Evolutionary conservation across 2,329 filamentous ascomycete genomes (phyloP).

Genomic region (Phoma sp.): DNA sequence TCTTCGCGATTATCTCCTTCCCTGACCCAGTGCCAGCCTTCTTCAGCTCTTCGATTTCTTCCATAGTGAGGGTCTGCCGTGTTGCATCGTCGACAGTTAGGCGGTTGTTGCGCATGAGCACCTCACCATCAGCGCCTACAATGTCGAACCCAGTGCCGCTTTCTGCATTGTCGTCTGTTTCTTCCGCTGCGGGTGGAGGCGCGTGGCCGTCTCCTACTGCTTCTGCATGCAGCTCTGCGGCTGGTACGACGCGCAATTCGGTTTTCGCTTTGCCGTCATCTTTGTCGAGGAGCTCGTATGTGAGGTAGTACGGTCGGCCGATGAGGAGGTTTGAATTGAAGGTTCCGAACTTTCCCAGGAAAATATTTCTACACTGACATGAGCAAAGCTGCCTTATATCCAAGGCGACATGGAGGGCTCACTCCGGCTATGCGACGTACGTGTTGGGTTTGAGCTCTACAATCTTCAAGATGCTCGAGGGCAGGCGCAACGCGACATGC

Average conservation of each 20-base stretch:
- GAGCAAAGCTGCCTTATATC: neutral
- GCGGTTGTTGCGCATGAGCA: slow-evolving; percentile 68
- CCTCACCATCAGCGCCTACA: slow-evolving; percentile 56
- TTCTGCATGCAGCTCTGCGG: slow-evolving; percentile 84
- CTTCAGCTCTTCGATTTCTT: slow-evolving; percentile 76
- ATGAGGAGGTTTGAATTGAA: slow-evolving; percentile 91
- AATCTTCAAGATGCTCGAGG: slow-evolving; percentile 66
- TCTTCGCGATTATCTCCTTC: slow-evolving; percentile 89
- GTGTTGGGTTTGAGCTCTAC: slow-evolving; percentile 68
- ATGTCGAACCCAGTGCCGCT: slow-evolving; percentile 54
- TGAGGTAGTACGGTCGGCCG: slow-evolving; percentile 89
- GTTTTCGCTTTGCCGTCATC: slow-evolving; percentile 68
- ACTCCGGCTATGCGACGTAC: slow-evolving; percentile 60
- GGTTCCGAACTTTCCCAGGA: slow-evolving; percentile 88
- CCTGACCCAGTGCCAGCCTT: slow-evolving; percentile 78
- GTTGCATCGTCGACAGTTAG: slow-evolving; percentile 68
- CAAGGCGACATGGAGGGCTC: slow-evolving; percentile 30
- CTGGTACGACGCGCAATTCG: slow-evolving; percentile 77
- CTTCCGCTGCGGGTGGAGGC: slow-evolving; percentile 50
- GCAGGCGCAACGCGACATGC: slow-evolving; percentile 63
- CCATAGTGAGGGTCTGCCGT: slow-evolving; percentile 77
- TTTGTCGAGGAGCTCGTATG: slow-evolving; percentile 84
- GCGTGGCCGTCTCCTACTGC: slow-evolving; percentile 64
- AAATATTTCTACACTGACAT: slow-evolving; percentile 70
- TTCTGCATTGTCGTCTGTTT: slow-evolving; percentile 42